phyloP scores from a whole-genome alignment of 768 basidiomycete genomes.

The Pleurotus sapidus region DNA sequence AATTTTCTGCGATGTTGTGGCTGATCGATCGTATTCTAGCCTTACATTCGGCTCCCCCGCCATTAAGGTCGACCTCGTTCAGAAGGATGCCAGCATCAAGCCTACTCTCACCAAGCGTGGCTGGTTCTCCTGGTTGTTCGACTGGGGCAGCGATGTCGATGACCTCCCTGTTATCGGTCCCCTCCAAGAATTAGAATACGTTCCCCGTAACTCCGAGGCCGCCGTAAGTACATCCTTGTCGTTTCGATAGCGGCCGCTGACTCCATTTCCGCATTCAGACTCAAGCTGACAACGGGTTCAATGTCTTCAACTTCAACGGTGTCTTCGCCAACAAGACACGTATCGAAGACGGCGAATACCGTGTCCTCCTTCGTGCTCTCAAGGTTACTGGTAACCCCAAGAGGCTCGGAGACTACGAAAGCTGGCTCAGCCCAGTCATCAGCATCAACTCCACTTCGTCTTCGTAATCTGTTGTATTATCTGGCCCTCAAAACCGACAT shows the following conservation, averaged over 20 bases:
- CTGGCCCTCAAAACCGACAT: conserved; percentile 6
- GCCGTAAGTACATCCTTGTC: background rate
- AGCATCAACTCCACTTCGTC: conserved; percentile 14
- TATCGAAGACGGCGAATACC: conserved; percentile 41
- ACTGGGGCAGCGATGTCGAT: conserved; percentile 1
- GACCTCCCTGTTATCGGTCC: conserved; percentile 36
- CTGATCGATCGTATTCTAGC: conserved; percentile 15
- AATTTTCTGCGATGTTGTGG: background rate
- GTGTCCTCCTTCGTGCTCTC: conserved; percentile 36
- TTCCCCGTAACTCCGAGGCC: conserved; percentile 45
- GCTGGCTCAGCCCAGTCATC: conserved; percentile 41
- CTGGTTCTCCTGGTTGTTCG: conserved; percentile 19
- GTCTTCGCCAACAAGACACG: conserved; percentile 40
- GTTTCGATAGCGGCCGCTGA: background rate
- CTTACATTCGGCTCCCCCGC: conserved; percentile 48
- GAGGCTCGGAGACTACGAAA: conserved; percentile 42
- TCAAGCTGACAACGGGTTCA: conserved; percentile 24
- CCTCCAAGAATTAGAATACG: conserved; percentile 44
- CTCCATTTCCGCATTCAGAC: conserved; percentile 10
- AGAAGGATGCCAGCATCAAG: conserved; percentile 34
- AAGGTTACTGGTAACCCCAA: conserved; percentile 39
- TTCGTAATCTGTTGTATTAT: background rate
- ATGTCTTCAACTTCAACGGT: conserved; percentile 21
- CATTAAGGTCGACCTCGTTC: conserved; percentile 49
- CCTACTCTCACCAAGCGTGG: conserved; percentile 5